Conservation (phyloP, 2,329 filamentous ascomycete species). For the Blumeria graminis region DNA sequence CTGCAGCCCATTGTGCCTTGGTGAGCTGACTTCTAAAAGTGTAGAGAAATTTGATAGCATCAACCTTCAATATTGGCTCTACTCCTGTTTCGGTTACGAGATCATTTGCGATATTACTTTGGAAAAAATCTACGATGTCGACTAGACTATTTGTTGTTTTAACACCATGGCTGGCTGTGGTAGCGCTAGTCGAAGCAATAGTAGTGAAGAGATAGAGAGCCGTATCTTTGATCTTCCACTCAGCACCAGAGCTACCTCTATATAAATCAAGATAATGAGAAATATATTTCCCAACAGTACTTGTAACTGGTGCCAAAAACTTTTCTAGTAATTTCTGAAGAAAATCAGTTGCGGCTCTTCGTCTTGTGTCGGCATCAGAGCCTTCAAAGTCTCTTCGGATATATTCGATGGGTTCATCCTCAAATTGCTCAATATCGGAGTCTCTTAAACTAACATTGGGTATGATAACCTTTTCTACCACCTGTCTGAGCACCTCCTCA, state of each 20-base stretch:
- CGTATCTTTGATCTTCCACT: slow-evolving; percentile 96
- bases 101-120: slow-evolving; percentile 76
- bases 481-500: slow-evolving; percentile 52
- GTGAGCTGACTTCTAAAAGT: slow-evolving; percentile 88
- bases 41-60: slow-evolving; percentile 95
- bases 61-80: slow-evolving; percentile 78
- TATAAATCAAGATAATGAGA: slow-evolving; percentile 59
- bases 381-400: slow-evolving; percentile 88
- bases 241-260: slow-evolving; percentile 36
- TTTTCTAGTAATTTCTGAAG: slow-evolving; percentile 68
- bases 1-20: slow-evolving; percentile 73
- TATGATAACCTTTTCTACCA: slow-evolving; percentile 87
- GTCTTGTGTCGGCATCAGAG: slow-evolving; percentile 80
- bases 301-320: slow-evolving; percentile 66
- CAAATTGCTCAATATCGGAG: slow-evolving; percentile 84
- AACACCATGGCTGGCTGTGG: slow-evolving; percentile 73
- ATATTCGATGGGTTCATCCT: slow-evolving; percentile 97
- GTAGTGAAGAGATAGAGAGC: slow-evolving; percentile 93
- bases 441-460: slow-evolving; percentile 82
- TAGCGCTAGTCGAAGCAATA: slow-evolving; percentile 73
- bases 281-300: slow-evolving; percentile 70
- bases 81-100: slow-evolving; percentile 44
- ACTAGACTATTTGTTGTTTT: slow-evolving; percentile 72
- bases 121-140: slow-evolving; percentile 85
- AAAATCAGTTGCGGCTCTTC: slow-evolving; percentile 87